phyloP scores from a whole-genome alignment of 2,329 filamentous ascomycete species.

The Meredithiella fracta region DNA sequence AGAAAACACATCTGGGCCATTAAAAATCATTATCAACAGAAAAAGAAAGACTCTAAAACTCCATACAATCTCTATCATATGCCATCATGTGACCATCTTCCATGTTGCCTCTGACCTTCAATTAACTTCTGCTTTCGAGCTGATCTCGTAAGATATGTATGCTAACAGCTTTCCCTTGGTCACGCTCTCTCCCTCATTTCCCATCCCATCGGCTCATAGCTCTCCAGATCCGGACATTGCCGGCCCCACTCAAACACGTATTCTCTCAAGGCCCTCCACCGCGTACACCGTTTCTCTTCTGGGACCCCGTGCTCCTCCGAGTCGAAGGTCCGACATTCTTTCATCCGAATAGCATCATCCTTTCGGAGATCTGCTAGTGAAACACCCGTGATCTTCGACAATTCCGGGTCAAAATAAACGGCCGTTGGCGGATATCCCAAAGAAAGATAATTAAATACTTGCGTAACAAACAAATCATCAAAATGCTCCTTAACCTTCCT shows the following conservation, averaged over 20 bases:
- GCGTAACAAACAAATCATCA: constrained; percentile 70
- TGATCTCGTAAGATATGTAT: too few relatives aligned
- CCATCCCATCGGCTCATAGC: constrained; percentile 42
- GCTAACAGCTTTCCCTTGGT: too few relatives aligned
- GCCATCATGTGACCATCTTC: constrained; percentile 1
- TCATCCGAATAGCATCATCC: constrained; percentile 46
- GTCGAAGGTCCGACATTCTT: constrained; percentile 58
- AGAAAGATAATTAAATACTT: constrained; percentile 94
- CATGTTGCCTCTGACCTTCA: too few relatives aligned
- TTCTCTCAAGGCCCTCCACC: constrained; percentile 68
- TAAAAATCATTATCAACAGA: neutral
- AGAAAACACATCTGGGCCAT: neutral
- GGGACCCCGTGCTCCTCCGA: constrained; percentile 20
- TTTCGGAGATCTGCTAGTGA: constrained; percentile 49
- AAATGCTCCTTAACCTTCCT: constrained; percentile 49
- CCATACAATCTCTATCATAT: neutral
- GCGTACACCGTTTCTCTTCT: constrained; percentile 34
- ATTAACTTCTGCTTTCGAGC: too few relatives aligned
- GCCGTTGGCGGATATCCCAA: constrained; percentile 81
- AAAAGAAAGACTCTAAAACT: neutral
- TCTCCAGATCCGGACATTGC: constrained; percentile 61
- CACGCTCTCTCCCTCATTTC: constrained; percentile 40
- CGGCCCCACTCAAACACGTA: constrained; percentile 85
- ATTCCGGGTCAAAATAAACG: constrained; percentile 65
- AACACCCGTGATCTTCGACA: constrained; percentile 64